Evolutionary conservation across 345 rosid genomes (phyloP).

Genomic region (Noccaea caerulescens): DNA sequence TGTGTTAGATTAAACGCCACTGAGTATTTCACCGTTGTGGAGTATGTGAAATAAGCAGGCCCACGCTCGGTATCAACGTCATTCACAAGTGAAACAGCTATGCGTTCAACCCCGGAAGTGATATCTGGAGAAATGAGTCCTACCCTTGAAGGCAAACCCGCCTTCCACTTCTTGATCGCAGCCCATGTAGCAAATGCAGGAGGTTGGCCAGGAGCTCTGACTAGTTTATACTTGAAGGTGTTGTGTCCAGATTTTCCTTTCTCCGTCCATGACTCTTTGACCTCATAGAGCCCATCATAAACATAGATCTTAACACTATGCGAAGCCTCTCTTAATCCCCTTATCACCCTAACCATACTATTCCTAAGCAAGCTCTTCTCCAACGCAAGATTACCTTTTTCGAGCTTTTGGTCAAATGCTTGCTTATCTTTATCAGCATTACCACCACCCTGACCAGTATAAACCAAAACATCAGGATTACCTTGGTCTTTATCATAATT

Average conservation of each 20-base stretch:
- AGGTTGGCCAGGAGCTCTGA: constrained; percentile 68
- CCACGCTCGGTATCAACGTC: constrained; percentile 84
- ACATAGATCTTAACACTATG: constrained; percentile 53
- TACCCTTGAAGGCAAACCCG: constrained; percentile 48
- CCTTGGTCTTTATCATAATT: constrained; percentile 71
- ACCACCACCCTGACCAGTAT: constrained; percentile 93
- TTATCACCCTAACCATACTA: constrained; percentile 65
- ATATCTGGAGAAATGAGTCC: constrained; percentile 81
- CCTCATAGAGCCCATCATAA: constrained; percentile 68
- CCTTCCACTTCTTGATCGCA: constrained; percentile 62
- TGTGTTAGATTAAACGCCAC: constrained; percentile 55
- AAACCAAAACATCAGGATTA: constrained; percentile 67
- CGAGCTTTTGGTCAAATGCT: constrained; percentile 79
- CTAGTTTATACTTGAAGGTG: constrained; percentile 72
- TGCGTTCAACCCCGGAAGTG: constrained; percentile 71
- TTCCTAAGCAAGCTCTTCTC: constrained; percentile 78
- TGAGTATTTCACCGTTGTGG: constrained; percentile 58
- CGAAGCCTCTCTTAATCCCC: constrained; percentile 58
- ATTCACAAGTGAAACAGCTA: constrained; percentile 73
- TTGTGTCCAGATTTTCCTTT: constrained; percentile 74
- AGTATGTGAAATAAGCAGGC: constrained; percentile 75
- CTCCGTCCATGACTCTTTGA: constrained; percentile 75
- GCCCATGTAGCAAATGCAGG: constrained; percentile 65
- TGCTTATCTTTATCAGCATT: constrained; percentile 59
- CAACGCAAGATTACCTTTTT: constrained; percentile 90